Evolutionary conservation across 23 red algal genomes (phyloP), one percentile per base, ranked within the genome.

Genomic region (Gracilaria caudata): DNA sequence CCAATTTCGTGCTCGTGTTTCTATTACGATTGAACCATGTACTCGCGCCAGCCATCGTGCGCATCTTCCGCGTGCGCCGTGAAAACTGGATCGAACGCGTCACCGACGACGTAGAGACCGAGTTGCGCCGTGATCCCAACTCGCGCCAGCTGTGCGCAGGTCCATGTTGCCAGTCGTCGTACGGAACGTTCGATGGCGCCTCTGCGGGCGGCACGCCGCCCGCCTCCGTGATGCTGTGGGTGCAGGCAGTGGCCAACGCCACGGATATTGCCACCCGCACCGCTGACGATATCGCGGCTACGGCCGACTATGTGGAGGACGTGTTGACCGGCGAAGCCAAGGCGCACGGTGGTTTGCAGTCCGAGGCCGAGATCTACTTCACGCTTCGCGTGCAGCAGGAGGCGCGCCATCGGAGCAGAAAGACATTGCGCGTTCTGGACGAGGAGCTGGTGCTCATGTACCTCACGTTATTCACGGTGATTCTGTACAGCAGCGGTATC

Each of bases 301-400:
- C 73, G n/a, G 68, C 36, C 9, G 73, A 57, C 34, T 12, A 14
- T 30, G 73, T 57, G 46, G 73, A 78, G 46, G 41, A 78, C 6
- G 38, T 55, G 34, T 28, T 40, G 11, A 30, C 29, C 37, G 73
- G 73, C 25, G 73, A 51, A 35, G 29, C 73, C 46, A 30, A 51
- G 38, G 4, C 25, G 73, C 35, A 13, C 14, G 28, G 23, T 36
- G 30, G 35, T 23, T 4, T 68, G 64, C 34, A 51, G 41, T 13
- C 37, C 25, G 73, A 78, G 73, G 29, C 73, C 14, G 73, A 51
- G 73, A 78, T 78, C 73, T 78, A 78, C 51, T 46, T 55, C 32
- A 20, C 51, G 39, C 41, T 78, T 14, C 73, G 73, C 73, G 73
- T 78, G 9, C n/a, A 51, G 41, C 73, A 78, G 41, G 73, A 78